These are phyloP conservation scores for Pyrus betulifolia DNA, from an alignment of 306 rosid genomes.

Conservation along the genomic window DNA sequence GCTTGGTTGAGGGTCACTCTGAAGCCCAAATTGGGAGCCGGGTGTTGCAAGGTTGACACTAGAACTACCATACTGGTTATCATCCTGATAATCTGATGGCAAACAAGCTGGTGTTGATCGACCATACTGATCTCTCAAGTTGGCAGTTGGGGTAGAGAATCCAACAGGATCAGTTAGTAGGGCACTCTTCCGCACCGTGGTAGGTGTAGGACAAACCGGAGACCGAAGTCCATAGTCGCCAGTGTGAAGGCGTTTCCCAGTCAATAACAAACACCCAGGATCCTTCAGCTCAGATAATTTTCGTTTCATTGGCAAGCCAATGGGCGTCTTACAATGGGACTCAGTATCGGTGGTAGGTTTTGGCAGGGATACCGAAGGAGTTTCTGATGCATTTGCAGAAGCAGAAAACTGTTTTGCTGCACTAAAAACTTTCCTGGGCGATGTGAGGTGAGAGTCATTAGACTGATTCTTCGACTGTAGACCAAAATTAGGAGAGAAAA, in stretches of 20 bases:
- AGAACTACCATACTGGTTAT: constrained; percentile 38
- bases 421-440: constrained; percentile 33
- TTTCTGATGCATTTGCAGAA: constrained; percentile 31
- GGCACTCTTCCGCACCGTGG: constrained; percentile 42
- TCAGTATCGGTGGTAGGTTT: constrained; percentile 54
- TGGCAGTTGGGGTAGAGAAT: constrained; percentile 48
- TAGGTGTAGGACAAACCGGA: constrained; percentile 61
- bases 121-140: constrained; percentile 45
- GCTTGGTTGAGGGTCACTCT: constrained; percentile 58
- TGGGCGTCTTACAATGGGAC: constrained; percentile 64
- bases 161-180: constrained; percentile 48
- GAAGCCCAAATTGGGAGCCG: constrained; percentile 42
- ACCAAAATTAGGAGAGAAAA: constrained; percentile 68
- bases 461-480: constrained; percentile 46
- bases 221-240: constrained; percentile 75
- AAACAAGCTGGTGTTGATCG: constrained; percentile 27
- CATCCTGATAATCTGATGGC: constrained; percentile 53
- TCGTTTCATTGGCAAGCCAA: constrained; percentile 59
- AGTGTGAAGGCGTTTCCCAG: constrained; percentile 59
- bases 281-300: constrained; percentile 72
- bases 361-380: constrained; percentile 30
- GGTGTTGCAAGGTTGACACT: constrained; percentile 46
- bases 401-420: constrained; percentile 46
- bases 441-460: constrained; percentile 37
- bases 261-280: constrained; percentile 34